Conservation (phyloP, 345 rosid species). For the Ricinus communis region DNA sequence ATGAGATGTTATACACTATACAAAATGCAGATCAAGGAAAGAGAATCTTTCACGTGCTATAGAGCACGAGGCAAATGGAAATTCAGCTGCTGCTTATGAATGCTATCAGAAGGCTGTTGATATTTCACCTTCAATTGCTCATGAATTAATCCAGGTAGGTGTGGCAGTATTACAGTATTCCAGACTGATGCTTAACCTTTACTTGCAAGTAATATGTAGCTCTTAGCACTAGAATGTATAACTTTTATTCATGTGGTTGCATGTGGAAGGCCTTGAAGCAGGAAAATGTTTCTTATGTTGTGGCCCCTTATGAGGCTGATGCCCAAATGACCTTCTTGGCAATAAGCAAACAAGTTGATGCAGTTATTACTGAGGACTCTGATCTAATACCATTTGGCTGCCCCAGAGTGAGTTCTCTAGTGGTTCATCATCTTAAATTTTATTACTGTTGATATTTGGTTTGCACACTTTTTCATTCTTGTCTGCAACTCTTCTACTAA, state of each 20-base stretch:
- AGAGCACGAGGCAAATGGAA: constrained; percentile 82
- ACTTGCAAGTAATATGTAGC: background rate
- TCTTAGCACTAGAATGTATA: constrained; percentile 2
- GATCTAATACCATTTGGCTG: constrained; percentile 98
- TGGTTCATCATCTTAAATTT: background rate
- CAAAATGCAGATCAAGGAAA: constrained; percentile 62
- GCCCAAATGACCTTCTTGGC: constrained; percentile 97
- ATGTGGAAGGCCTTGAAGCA: constrained; percentile 64
- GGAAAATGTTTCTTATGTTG: constrained; percentile 68
- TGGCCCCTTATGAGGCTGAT: constrained; percentile 98
- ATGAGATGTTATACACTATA: background rate
- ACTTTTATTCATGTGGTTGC: constrained; percentile 28
- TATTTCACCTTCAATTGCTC: constrained; percentile 90
- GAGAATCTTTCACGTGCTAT: constrained; percentile 83
- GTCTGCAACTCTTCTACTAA: background rate
- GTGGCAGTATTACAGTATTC: constrained; percentile 7
- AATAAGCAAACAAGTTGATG: constrained; percentile 76
- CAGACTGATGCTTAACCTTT: background rate
- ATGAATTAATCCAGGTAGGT: constrained; percentile 74
- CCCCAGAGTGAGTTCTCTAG: constrained; percentile 69
- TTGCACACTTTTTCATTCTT: background rate
- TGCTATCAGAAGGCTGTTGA: constrained; percentile 95
- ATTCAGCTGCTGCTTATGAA: constrained; percentile 77
- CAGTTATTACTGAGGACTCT: constrained; percentile 92
- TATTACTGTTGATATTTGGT: background rate